Conservation (phyloP, 164 flowering plant species). For the Pachysandra terminalis region DNA sequence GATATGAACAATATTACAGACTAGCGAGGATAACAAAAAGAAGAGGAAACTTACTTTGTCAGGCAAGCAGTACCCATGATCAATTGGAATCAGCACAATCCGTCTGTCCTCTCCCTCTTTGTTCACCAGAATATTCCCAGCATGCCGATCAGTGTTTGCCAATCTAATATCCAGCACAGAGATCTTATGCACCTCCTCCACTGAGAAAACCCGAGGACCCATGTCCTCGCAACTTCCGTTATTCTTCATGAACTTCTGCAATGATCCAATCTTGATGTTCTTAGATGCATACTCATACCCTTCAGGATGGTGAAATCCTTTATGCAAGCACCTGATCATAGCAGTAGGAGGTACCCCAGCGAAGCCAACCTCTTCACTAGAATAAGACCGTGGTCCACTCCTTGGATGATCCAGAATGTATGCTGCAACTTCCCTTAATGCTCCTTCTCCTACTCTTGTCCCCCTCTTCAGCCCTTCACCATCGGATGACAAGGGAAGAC, state of each 20-base stretch:
- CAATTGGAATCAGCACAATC: slow-evolving; percentile 62
- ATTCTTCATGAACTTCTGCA: slow-evolving; percentile 71
- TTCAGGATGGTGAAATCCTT: slow-evolving; percentile 57
- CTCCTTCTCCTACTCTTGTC: slow-evolving; percentile 79
- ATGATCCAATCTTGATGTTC: slow-evolving; percentile 62
- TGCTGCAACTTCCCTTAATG: slow-evolving; percentile 73
- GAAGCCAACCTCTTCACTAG: slow-evolving; percentile 44
- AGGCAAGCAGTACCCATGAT: slow-evolving; percentile 88
- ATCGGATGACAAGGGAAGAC: slow-evolving; percentile 47
- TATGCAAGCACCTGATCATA: slow-evolving; percentile 60
- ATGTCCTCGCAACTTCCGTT: slow-evolving; percentile 77
- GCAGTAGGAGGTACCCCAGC: slow-evolving; percentile 74
- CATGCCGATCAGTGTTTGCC: slow-evolving; percentile 84
- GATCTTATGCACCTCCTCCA: slow-evolving; percentile 75
- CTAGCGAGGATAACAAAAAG: not conserved
- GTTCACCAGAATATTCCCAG: slow-evolving; percentile 63
- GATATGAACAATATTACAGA: not conserved
- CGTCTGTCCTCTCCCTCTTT: slow-evolving; percentile 42
- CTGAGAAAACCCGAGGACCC: slow-evolving; percentile 69
- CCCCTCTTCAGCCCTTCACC: slow-evolving; percentile 81
- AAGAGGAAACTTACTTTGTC: slow-evolving; percentile 45
- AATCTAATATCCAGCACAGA: slow-evolving; percentile 67
- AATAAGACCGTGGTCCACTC: slow-evolving; percentile 35
- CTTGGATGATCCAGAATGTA: slow-evolving; percentile 71
- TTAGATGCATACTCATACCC: slow-evolving; percentile 28